Base-by-base conservation (phyloP, 441 rosid genomes). In the Croton setiger region DNA sequence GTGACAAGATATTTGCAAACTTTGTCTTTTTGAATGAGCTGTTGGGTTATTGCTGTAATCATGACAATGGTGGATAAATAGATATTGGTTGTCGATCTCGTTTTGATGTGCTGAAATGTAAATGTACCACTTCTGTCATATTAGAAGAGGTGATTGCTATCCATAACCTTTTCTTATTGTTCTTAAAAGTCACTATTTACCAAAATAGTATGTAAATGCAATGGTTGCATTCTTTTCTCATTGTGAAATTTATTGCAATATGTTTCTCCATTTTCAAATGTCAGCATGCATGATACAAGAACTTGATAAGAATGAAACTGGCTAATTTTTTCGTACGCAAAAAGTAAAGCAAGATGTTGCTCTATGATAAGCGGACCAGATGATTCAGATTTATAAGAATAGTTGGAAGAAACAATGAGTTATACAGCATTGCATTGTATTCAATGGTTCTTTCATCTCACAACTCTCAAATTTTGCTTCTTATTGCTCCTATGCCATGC, bases 1-100 rank as follows among this genome's bases (percentile, higher is more conserved):
- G 23, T 43, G 60, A 63, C 44, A 17, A 41, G 41, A 18, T 61
- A 23, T 10, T 65, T n/a, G 45, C 18, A 63, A 72, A 51, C 63
- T 48, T 53, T 57, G 51, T 53, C 47, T 53, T 33, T 7, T 59
- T 18, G 55, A 62, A 21, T 54, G 17, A 63, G 47, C 31, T 63
- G 67, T 61, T 49, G n/a, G 5, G 57, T 60, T 35, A 23, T 14
- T 62, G 54, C 36, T 41, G 43, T 53, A 63, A 44, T 60, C 41
- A 39, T 39, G n/a, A 37, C 5, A 45, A 36, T 60, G 58, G 9
- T 21, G 11, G 66, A 69, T 51, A 8, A 48, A 8, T 49, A 18
- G 58, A 23, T 21, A 27, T 23, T n/a, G 58, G 62, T 21, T n/a
- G 56, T 13, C 39, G 56, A 59, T 63, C 6, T 41, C 49, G 1